Conservation (phyloP, 2,329 filamentous ascomycete genomes). For the Trematosphaeria pertusa region DNA sequence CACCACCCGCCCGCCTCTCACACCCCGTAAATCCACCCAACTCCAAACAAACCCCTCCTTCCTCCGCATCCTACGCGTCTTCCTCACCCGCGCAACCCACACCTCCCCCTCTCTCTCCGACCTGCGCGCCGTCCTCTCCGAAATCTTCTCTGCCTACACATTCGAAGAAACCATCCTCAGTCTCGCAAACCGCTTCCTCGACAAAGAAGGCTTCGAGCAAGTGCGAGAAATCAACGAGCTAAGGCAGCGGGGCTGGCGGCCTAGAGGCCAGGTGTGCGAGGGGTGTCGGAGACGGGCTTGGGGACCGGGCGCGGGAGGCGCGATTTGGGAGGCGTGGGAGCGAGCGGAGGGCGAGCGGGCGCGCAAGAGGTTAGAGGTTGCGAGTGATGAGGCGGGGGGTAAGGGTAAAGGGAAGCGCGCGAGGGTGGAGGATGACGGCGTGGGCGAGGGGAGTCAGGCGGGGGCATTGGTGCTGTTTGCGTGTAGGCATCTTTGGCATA, state of each 20-base stretch:
- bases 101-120: conserved; percentile 87
- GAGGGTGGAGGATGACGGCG: conserved; percentile 50
- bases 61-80: conserved; percentile 85
- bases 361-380: conserved; percentile 40
- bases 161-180: conserved; percentile 91
- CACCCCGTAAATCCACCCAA: conserved; percentile 26
- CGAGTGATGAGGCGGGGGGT: conserved; percentile 45
- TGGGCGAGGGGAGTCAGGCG: conserved; percentile 51
- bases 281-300: conserved; percentile 82
- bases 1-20: conserved; percentile 30
- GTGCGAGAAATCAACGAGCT: conserved; percentile 77
- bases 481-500: conserved; percentile 51
- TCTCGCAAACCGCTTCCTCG: conserved; percentile 84
- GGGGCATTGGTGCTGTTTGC: conserved; percentile 46
- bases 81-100: conserved; percentile 80
- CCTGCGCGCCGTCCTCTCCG: conserved; percentile 80
- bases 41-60: conserved; percentile 73
- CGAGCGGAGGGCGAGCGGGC: conserved; percentile 55
- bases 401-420: conserved; percentile 56
- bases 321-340: conserved; percentile 85
- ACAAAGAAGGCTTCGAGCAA: conserved; percentile 85
- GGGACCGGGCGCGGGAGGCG: conserved; percentile 82
- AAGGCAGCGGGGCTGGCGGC: conserved; percentile 87
- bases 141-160: conserved; percentile 93
- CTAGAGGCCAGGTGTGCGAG: conserved; percentile 85